Conservation (phyloP, 2,329 filamentous ascomycete genomes). For the Colletotrichum melonis region DNA sequence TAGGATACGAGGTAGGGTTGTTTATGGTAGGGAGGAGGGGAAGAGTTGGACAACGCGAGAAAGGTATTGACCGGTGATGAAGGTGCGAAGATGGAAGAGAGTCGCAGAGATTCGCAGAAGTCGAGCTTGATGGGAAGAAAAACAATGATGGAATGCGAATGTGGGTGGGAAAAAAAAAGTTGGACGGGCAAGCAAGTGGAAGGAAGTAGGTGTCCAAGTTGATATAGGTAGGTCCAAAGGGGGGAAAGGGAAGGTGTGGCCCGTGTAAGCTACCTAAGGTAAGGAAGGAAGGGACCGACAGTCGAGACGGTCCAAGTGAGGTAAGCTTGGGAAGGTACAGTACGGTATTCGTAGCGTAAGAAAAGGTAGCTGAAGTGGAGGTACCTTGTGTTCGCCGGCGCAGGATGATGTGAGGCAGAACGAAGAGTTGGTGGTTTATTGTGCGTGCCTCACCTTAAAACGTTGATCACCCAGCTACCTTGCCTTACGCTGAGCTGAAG, state of each 20-base stretch:
- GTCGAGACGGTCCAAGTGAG: slow-evolving; percentile 4
- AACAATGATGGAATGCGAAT: slow-evolving; percentile 5
- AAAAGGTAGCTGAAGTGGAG: slow-evolving; percentile 1
- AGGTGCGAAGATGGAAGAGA: slow-evolving; percentile 20
- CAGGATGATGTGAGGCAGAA: neutral
- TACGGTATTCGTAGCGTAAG: neutral
- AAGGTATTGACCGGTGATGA: slow-evolving; percentile 16
- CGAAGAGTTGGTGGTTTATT: neutral
- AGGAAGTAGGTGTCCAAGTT: slow-evolving; percentile 28
- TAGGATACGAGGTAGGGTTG: neutral
- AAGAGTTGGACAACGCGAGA: neutral
- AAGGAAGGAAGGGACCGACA: slow-evolving; percentile 16
- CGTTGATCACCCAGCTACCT: neutral
- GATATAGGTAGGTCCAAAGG: slow-evolving; percentile 26
- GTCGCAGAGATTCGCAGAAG: slow-evolving; percentile 2
- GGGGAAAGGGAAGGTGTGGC: slow-evolving; percentile 23
- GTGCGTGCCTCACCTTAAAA: neutral
- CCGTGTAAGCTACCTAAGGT: slow-evolving; percentile 23
- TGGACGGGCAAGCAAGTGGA: neutral
- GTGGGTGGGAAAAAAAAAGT: slow-evolving; percentile 1
- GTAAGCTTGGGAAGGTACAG: slow-evolving; percentile 11
- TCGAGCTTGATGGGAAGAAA: slow-evolving; percentile 20
- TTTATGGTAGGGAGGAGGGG: neutral
- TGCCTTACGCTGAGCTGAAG: slow-evolving; percentile 4
- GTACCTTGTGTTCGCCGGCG: neutral